Evolutionary conservation across 2,329 filamentous ascomycete species (phyloP), one percentile per base, ranked within the genome.

Genomic region (Talaromyces sp.): DNA sequence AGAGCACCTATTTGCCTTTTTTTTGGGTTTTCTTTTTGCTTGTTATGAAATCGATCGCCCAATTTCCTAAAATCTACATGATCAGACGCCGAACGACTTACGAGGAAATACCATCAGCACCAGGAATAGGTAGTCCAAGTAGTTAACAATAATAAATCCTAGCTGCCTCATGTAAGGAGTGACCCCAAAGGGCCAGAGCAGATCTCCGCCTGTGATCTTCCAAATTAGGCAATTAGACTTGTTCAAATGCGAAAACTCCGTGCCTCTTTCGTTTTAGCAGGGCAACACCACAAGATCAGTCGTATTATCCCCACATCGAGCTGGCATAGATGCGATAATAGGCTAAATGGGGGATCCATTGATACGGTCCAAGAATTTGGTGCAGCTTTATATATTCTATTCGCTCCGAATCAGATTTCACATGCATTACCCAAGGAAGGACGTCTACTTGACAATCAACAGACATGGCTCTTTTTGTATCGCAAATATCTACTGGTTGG

Each of bases 401-500:
- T 21, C 21, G 31, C 50, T 54, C 31, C 7, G 12, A 37, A 21
- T 21, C 31, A 35, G 37, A 3, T 35, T 57, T 56, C 5, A 31
- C 23, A 12, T 23, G 33, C n/a, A 6, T 56, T 8, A 14, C 21
- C 12, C 21, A 37, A 37, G 9, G 9, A 5, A 25, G 21, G 28
- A 9, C 39, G 39, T 40, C 14, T 23, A 28, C 23, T 21, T 25
- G 44, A 11, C 12, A 11, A 25, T 25, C 12, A 11, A 25, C n/a
- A 28, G 54, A 18, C 12, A 63, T 63, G 61, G 28, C 56, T 40
- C 46, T 63, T 18, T 50, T 42, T 16, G 14, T 46, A 11, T 23
- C 54, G n/a, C 46, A 25, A 12, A 14, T 60, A 25, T 60, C 58
- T 37, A 42, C 58, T 16, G 69, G 68, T 5, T 75, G 73, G 73